Conservation (phyloP, 2,329 filamentous ascomycete species). For the Amauroascus verrucosus region DNA sequence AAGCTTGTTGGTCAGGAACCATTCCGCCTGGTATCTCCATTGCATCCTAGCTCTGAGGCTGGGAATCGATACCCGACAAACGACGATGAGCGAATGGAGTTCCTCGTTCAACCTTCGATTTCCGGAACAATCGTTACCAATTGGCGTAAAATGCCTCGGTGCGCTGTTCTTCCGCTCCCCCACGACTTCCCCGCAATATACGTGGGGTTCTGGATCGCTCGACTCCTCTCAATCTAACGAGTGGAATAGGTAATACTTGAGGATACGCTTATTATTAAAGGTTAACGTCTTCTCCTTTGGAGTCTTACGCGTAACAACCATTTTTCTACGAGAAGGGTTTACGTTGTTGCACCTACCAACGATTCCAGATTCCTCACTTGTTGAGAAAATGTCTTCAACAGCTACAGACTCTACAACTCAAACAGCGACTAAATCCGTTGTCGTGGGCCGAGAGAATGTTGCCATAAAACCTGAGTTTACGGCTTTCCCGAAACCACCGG, state of each 20-base stretch:
- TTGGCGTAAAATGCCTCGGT: background rate
- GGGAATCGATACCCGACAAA: background rate
- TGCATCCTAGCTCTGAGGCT: too few relatives aligned
- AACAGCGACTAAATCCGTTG: background rate
- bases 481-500: conserved; percentile 27
- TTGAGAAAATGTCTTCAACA: conserved; percentile 15
- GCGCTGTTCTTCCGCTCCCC: background rate
- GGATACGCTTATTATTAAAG: background rate
- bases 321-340: too few relatives aligned
- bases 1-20: too few relatives aligned
- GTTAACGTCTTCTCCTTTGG: too few relatives aligned
- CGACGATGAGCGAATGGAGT: background rate
- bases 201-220: background rate
- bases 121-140: background rate
- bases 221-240: background rate
- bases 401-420: conserved; percentile 20
- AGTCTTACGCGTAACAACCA: too few relatives aligned
- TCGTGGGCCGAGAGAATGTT: conserved; percentile 17
- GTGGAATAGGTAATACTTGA: background rate
- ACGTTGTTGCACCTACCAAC: background rate
- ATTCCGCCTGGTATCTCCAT: too few relatives aligned
- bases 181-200: background rate
- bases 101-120: background rate
- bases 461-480: conserved; percentile 22
- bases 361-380: background rate